Base-by-base conservation (phyloP, 371 early-diverging fungal genomes). In the Mucor ambiguus region DNA sequence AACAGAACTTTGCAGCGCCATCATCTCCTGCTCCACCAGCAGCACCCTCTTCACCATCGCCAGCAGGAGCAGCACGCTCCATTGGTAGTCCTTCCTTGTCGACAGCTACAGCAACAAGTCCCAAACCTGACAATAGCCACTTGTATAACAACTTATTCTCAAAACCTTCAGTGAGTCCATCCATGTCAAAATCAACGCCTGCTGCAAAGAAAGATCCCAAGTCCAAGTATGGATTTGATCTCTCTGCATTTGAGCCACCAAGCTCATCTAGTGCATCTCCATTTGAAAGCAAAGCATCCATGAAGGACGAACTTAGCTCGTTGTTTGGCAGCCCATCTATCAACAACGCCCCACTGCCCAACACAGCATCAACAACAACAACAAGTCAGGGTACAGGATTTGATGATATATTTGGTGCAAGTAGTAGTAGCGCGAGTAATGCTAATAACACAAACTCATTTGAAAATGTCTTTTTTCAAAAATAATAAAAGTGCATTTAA, bases 221-320 rank as follows among this genome's bases (percentile, higher is more conserved):
- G 24, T 72, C 75, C 11, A 82, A 82, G 49, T 79, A 82, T 52
- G 77, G 77, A 10, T 80, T 82, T 70, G 82, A 82, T 68, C 60
- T 82, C 11, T 71, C 78, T 57, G 80, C 75, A 24, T 82, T 82
- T 70, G 82, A 82, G 38, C 59, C 66, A 2, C 46, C 68, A n/a
- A 24, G 33, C 12, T 33, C 20, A 14, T 38, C 56, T 16, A 24
- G n/a, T 2, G 22, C 58, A 49, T 38, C 70, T 2, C 56, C 63
- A 10, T 55, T 60, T 33, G 56, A 30, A 8, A 14, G 46, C 4
- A 33, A 20, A 12, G 4, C 63, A 0, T 55, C 68, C 10, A 68
- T 75, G 30, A 74, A 75, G 43, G 79, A 81, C 35, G 81, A 81
- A 44, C 61, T 81, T 20, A 72, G 69, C 30, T 78, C 77, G 1